These are phyloP conservation scores for Zopfia rhizophila DNA, from an alignment of 2,329 filamentous ascomycete species.

Conservation along the genomic window DNA sequence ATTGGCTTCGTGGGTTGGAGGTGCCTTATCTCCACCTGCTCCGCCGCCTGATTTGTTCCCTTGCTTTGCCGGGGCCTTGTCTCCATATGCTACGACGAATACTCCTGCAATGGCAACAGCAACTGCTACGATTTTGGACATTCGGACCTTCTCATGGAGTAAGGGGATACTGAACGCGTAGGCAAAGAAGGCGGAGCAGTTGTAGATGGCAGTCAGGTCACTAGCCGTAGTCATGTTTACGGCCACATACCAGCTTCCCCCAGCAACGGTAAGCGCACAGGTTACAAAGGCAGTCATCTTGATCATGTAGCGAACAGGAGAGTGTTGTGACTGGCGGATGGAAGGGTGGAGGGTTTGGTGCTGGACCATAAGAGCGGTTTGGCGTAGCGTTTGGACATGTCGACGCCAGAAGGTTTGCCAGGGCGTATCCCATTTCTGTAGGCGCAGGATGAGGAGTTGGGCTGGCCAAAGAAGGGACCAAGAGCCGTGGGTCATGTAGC, in stretches of 20 bases:
- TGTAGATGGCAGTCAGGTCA: constrained; percentile 98
- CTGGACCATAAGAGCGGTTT: constrained; percentile 86
- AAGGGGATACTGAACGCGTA: constrained; percentile 96
- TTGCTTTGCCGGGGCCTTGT: constrained; percentile 66
- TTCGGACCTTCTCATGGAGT: constrained; percentile 82
- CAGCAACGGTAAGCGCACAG: constrained; percentile 85
- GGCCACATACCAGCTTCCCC: constrained; percentile 94
- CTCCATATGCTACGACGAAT: constrained; percentile 94
- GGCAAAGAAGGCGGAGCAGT: constrained; percentile 98
- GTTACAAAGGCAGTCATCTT: constrained; percentile 85
- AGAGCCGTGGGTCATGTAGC: constrained; percentile 91
- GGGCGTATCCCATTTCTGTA: constrained; percentile 80
- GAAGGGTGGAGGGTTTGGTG: constrained; percentile 77
- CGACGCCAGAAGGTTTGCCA: constrained; percentile 89
- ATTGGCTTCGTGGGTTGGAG: constrained; percentile 64
- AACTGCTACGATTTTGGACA: constrained; percentile 88
- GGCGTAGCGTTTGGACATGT: constrained; percentile 70
- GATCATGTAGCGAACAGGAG: constrained; percentile 77
- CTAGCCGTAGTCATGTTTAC: constrained; percentile 92
- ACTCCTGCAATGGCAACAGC: constrained; percentile 88
- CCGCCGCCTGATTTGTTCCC: constrained; percentile 66
- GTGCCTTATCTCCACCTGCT: constrained; percentile 57
- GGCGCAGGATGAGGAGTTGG: constrained; percentile 81
- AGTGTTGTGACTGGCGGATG: constrained; percentile 55
- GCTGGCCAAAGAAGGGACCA: constrained; percentile 91